These are phyloP conservation scores for Xylaria sp. DNA, from an alignment of 2,329 filamentous ascomycete species.

Conservation along the genomic window DNA sequence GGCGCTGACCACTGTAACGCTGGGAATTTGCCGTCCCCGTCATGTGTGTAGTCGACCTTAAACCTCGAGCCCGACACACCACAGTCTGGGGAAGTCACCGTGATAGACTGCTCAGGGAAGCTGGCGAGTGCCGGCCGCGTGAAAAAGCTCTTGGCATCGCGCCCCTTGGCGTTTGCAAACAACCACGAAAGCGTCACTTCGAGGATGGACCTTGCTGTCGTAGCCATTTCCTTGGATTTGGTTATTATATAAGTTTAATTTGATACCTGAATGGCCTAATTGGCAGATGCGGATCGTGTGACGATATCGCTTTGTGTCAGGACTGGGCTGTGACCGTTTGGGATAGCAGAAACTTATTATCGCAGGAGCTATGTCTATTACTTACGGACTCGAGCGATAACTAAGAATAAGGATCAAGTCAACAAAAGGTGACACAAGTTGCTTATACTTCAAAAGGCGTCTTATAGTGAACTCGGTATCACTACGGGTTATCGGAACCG, in stretches of 20 bases:
- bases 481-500: conserved; percentile 30
- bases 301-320: not conserved
- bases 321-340: not conserved
- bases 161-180: conserved; percentile 52
- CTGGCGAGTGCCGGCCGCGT: conserved; percentile 51
- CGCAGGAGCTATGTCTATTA: not conserved
- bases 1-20: conserved; percentile 54
- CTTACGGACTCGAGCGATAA: not conserved
- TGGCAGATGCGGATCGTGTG: not conserved
- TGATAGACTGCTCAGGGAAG: conserved; percentile 51
- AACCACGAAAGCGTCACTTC: conserved; percentile 54
- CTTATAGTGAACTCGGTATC: not conserved
- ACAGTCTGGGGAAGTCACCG: conserved; percentile 54
- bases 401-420: not conserved
- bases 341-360: not conserved
- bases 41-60: conserved; percentile 52
- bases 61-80: conserved; percentile 53
- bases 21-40: conserved; percentile 55
- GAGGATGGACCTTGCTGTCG: conserved; percentile 39
- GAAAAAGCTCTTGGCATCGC: conserved; percentile 54
- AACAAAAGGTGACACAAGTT: not conserved
- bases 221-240: not conserved
- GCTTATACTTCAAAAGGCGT: not conserved
- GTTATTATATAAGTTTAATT: not conserved
- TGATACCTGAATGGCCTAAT: not conserved